phyloP scores from a whole-genome alignment of 202 grass and related monocot genomes.

The Carex sylvatica region DNA sequence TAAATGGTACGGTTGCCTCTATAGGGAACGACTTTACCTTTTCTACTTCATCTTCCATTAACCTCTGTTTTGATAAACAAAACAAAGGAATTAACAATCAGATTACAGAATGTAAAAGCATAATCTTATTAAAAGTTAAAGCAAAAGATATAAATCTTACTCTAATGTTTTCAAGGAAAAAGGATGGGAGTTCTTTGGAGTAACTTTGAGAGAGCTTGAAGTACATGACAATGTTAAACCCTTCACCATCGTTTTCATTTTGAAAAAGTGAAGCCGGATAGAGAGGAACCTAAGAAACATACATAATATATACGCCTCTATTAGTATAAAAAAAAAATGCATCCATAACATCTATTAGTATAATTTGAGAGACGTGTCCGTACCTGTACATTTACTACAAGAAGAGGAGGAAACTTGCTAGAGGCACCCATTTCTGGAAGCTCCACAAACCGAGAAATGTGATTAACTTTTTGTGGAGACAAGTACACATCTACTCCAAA shows the following conservation, averaged over 20 bases:
- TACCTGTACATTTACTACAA: constrained; percentile 98
- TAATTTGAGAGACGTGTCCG: constrained; percentile 24
- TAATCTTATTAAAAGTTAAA: background rate
- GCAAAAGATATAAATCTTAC: constrained; percentile 45
- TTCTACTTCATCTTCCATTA: constrained; percentile 79
- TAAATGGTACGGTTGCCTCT: constrained; percentile 69
- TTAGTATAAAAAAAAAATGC: constrained; percentile 16
- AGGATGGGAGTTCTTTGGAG: constrained; percentile 79
- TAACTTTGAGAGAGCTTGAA: constrained; percentile 90
- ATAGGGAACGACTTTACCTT: constrained; percentile 73
- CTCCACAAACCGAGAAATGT: constrained; percentile 89
- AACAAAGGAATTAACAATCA: background rate
- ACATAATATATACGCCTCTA: constrained; percentile 5
- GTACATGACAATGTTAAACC: constrained; percentile 95
- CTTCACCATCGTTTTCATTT: constrained; percentile 88
- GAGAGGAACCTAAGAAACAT: constrained; percentile 64
- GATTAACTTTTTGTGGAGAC: constrained; percentile 77
- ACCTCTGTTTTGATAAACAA: constrained; percentile 43
- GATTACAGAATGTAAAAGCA: background rate
- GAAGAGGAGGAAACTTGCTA: constrained; percentile 68
- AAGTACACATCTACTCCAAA: constrained; percentile 90
- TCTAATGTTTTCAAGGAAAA: constrained; percentile 70
- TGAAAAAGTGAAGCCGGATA: constrained; percentile 96
- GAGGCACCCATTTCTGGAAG: constrained; percentile 61
- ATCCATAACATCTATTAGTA: background rate